A percentile compares a stretch with the other conserved stretches of the same genome.
Evolutionary conservation across 345 rosid species (phyloP).

Genomic region (Euphorbia lathyris): DNA sequence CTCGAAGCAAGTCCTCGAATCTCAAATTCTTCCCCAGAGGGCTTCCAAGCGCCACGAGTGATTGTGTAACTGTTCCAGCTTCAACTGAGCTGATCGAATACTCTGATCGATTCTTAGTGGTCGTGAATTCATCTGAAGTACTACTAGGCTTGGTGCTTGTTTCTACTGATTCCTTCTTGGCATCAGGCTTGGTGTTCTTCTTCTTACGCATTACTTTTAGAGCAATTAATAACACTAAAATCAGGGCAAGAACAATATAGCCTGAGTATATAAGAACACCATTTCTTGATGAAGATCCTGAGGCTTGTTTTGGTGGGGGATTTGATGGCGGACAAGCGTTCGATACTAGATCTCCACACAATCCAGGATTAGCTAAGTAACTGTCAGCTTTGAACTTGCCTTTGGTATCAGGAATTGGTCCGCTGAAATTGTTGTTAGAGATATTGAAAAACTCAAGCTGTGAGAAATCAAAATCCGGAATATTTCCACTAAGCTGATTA

Average conservation of each 20-base stretch:
- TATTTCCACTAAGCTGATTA: conserved; percentile 40
- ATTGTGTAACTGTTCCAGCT: conserved; percentile 29
- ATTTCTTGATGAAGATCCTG: conserved; percentile 18
- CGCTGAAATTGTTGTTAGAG: conserved; percentile 53
- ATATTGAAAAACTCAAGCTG: conserved; percentile 46
- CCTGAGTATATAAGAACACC: conserved; percentile 41
- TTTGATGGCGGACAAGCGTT: conserved; percentile 36
- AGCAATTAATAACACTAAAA: conserved; percentile 23
- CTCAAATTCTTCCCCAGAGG: conserved; percentile 32
- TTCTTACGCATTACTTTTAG: conserved; percentile 25
- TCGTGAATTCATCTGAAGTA: conserved; percentile 24
- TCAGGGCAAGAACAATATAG: conserved; percentile 31
- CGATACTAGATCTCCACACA: conserved; percentile 41
- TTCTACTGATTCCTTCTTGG: conserved; percentile 6
- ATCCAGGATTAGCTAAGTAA: conserved; percentile 43
- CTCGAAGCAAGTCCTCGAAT: conserved; percentile 57
- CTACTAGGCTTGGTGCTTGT: conserved; percentile 15
- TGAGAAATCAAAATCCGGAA: conserved; percentile 46
- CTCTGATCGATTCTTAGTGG: conserved; percentile 34
- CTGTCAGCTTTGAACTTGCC: conserved; percentile 35
- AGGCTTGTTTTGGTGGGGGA: conserved; percentile 14
- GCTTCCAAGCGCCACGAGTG: conserved; percentile 44
- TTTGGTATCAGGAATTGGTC: conserved; percentile 47
- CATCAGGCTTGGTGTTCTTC: conserved; percentile 17
- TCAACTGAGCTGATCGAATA: conserved; percentile 43